phyloP scores from a whole-genome alignment of 306 rosid species.

The Vigna unguiculata region DNA sequence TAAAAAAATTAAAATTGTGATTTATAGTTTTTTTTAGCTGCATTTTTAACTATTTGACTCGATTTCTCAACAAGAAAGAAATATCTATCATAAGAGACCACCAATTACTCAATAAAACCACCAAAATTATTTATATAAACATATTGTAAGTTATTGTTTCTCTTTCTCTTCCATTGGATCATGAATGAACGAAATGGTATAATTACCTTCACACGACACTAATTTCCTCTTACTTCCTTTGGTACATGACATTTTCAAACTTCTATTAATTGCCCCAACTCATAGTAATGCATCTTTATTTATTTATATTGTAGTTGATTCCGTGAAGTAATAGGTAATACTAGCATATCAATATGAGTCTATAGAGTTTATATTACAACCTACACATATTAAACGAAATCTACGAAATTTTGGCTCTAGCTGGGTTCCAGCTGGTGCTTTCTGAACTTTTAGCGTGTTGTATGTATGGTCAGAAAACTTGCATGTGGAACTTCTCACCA shows the following conservation, averaged over 20 bases:
- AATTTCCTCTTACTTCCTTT: conserved; percentile 7
- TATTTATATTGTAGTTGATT: conserved; percentile 9
- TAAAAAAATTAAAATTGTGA: too few species aligned
- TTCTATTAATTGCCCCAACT: not conserved
- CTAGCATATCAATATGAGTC: not conserved
- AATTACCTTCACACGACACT: not conserved
- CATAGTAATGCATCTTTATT: not conserved
- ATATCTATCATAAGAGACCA: too few species aligned
- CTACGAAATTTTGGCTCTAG: not conserved
- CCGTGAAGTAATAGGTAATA: conserved; percentile 39
- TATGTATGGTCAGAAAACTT: not conserved
- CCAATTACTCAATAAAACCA: too few species aligned
- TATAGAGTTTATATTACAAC: conserved; percentile 24
- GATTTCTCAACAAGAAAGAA: too few species aligned
- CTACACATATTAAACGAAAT: not conserved
- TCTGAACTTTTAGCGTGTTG: not conserved
- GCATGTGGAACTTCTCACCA: not conserved
- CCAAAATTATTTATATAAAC: too few species aligned
- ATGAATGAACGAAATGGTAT: too few species aligned
- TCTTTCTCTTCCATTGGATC: too few species aligned
- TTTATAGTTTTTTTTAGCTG: too few species aligned
- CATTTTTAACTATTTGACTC: too few species aligned
- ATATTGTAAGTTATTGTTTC: too few species aligned
- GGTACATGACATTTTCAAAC: conserved; percentile 5
- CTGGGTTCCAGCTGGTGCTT: conserved; percentile 26